phyloP scores from a whole-genome alignment of 2,329 filamentous ascomycete genomes.

The Cytospora piceicola region DNA sequence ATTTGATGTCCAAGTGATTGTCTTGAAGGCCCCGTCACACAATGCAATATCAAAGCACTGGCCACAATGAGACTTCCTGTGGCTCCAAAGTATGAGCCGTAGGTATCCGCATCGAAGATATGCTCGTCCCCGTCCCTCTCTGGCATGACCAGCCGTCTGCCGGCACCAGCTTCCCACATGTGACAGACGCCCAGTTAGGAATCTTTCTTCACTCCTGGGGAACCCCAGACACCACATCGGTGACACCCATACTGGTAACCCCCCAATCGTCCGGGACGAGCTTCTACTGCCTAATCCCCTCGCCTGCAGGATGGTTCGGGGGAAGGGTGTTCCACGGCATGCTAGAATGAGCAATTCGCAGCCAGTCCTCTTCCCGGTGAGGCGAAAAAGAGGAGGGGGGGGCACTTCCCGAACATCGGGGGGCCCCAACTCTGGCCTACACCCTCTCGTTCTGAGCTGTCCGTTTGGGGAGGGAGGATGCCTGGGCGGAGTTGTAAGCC shows the following conservation, averaged over 20 bases:
- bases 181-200: neutral
- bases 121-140: neutral
- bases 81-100: neutral
- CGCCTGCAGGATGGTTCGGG: neutral
- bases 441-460: neutral
- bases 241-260: neutral
- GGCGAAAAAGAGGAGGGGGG: neutral
- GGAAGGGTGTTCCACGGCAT: neutral
- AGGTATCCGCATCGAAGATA: neutral
- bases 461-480: neutral
- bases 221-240: neutral
- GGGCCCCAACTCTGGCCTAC: neutral
- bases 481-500: neutral
- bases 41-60: neutral
- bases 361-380: neutral
- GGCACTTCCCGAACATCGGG: neutral
- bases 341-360: neutral
- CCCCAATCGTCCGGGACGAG: neutral
- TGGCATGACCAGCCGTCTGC: neutral
- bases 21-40: neutral
- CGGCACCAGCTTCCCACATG: neutral
- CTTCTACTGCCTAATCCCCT: neutral
- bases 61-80: neutral
- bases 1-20: neutral
- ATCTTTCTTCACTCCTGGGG: neutral